Evolutionary conservation across 192 early-diverging fungal species (phyloP), one percentile per base, ranked within the genome.

Genomic region (Pilobolus umbonatus): DNA sequence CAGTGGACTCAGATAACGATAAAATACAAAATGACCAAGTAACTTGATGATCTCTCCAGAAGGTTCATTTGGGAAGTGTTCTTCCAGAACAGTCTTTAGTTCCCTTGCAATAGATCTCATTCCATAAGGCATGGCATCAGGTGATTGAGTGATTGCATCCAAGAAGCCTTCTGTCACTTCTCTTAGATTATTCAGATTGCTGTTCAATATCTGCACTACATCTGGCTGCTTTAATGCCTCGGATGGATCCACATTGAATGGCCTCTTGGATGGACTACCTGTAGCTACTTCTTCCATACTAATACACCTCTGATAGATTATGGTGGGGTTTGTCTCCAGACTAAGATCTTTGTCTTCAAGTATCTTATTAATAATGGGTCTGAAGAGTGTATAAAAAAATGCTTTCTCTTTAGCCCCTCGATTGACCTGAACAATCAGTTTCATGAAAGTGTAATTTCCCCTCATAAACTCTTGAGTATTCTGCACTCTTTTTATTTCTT

Each of bases 1-100:
- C 4, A 90, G 96, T 19, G 98, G 98, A 73, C 94, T 98, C 67
- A 99, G 89, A 73, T 98, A 99, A 34, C 95, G 86, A 73, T 99
- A 98, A 77, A 96, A 99, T 22, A 99, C 85, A 59, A 98, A 74
- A 57, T 99, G 91, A 3, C 96, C 95, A 29, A 99, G 85, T 30
- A 95, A 80, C 64, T 88, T 90, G 50, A 87, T 83, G 43, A 98
- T 88, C 54, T 89, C 86, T 26, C 80, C 80, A 49, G 91, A 88
- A 9, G 81, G 69, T 64, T 91, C 85, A 0, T 85, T 74, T 0
- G 87, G 88, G 81, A 98, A 99, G 61, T 94, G 91, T 26, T 72
- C 76, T 28, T 79, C 74, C 64, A 98, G 78, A 5, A 82, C 80
- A 5, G 84, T 76, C 48, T 87, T 82, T 38, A 99, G 75, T 65